Evolutionary conservation across 2,329 filamentous ascomycete genomes (phyloP), one percentile per base, ranked within the genome.

Genomic region (Exserohilum rostratum): DNA sequence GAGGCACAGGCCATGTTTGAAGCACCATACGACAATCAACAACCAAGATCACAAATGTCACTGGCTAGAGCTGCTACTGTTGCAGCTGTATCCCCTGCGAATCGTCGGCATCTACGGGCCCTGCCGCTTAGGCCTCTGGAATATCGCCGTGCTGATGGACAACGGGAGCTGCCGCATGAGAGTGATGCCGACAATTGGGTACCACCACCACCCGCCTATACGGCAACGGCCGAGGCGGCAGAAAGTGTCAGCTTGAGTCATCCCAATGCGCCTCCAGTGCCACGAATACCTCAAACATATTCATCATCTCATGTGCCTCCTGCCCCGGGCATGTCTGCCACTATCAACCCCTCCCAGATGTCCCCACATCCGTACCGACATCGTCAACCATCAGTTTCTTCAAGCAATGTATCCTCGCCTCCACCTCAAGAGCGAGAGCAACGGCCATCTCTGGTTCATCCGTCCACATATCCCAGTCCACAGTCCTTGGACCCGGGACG

Each of bases 141-240:
- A 62, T 90, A 89, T 68, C 84, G 87, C 39, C 83, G 88, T 40
- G 87, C 88, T 12, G 87, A 90, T 73, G 87, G 87, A 6, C 82
- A 87, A 37, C 80, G 84, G 37, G 88, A 93, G 66, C 83, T 91
- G 63, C 90, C 90, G 3, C 90, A 95, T 72, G 90, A 95, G 74
- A 93, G 90, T 60, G 90, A 95, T 70, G 90, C 90, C 3, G 91
- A 95, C 66, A 91, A 93, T 65, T 96, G 91, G 91, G 89, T 92
- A 4, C 90, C 90, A 5, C 91, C 91, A 5, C 91, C 91, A 7
- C 91, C 91, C 3, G 90, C 90, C 1, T 96, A 96, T 65, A 85
- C 87, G 35, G 84, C 85, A 50, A 86, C 89, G 0, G 75, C 77
- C n/a, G 70, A 78, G 38, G 74, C 68, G 39, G 60, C 71, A 12